These are phyloP conservation scores for Rosa lucieae DNA, from an alignment of 306 rosid species.

Conservation along the genomic window DNA sequence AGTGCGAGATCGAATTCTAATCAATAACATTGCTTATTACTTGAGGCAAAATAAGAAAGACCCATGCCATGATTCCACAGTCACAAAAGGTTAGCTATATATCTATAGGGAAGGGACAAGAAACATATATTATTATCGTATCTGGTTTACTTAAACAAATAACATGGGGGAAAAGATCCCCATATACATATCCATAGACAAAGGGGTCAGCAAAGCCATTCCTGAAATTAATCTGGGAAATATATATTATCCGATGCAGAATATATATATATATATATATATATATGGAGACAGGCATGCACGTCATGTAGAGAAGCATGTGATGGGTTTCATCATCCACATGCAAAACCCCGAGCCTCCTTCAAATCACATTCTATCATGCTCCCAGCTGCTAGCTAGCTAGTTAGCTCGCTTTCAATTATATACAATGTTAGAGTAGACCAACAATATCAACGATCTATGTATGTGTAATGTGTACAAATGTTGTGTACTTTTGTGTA, in stretches of 20 bases:
- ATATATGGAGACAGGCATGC: slow-evolving; percentile 43
- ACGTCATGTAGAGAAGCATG: slow-evolving; percentile 70
- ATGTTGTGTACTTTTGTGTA: slow-evolving; percentile 15
- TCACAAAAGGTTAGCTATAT: not conserved
- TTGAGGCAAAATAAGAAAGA: not conserved
- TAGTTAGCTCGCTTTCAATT: not conserved
- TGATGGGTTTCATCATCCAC: slow-evolving; percentile 69
- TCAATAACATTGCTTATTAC: not conserved
- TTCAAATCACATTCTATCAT: not conserved
- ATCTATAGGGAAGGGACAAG: slow-evolving; percentile 4
- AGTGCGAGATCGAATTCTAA: not conserved
- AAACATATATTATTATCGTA: not conserved
- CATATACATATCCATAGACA: not conserved
- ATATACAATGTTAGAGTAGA: not conserved
- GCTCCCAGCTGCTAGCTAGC: not conserved
- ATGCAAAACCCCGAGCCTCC: slow-evolving; percentile 34
- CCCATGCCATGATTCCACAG: slow-evolving; percentile 4
- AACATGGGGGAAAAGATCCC: slow-evolving; percentile 6
- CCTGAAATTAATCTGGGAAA: not conserved
- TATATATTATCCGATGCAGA: not conserved
- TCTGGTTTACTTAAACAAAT: not conserved
- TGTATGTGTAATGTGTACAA: not conserved
- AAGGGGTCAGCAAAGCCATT: slow-evolving; percentile 5
- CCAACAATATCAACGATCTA: not conserved
- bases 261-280: not conserved